These are phyloP conservation scores for Fragaria iinumae DNA, from an alignment of 306 rosid species.

Conservation along the genomic window DNA sequence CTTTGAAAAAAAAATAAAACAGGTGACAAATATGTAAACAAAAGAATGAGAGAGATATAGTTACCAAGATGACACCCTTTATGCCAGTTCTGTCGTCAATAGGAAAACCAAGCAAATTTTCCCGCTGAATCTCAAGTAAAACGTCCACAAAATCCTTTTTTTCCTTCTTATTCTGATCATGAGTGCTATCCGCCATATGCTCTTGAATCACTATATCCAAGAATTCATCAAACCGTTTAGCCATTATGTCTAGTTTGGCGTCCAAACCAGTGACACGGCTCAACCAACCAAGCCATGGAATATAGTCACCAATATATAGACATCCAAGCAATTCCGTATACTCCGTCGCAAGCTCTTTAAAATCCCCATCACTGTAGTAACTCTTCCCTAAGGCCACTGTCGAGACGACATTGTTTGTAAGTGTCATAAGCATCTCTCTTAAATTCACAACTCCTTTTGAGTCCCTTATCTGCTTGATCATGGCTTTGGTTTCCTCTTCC, in stretches of 20 bases:
- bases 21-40: no score
- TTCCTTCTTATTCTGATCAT: neutral
- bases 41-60: no score
- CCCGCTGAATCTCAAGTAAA: conserved; percentile 37
- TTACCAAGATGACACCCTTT: conserved; percentile 48
- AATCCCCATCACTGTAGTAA: conserved; percentile 23
- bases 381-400: conserved; percentile 48
- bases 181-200: conserved; percentile 16
- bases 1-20: no score
- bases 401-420: conserved; percentile 41
- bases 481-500: conserved; percentile 24
- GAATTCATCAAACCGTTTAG: conserved; percentile 37
- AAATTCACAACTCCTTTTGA: conserved; percentile 26
- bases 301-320: conserved; percentile 19
- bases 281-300: conserved; percentile 35
- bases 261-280: conserved; percentile 33
- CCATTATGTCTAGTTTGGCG: conserved; percentile 29
- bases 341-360: conserved; percentile 22
- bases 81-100: conserved; percentile 22
- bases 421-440: conserved; percentile 25
- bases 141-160: conserved; percentile 40
- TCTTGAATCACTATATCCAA: conserved; percentile 43
- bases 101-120: neutral
- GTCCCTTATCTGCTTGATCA: conserved; percentile 28
- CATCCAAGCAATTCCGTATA: conserved; percentile 30